Conservation (phyloP, 139 green algal species). For the Dunaliella primolecta region DNA sequence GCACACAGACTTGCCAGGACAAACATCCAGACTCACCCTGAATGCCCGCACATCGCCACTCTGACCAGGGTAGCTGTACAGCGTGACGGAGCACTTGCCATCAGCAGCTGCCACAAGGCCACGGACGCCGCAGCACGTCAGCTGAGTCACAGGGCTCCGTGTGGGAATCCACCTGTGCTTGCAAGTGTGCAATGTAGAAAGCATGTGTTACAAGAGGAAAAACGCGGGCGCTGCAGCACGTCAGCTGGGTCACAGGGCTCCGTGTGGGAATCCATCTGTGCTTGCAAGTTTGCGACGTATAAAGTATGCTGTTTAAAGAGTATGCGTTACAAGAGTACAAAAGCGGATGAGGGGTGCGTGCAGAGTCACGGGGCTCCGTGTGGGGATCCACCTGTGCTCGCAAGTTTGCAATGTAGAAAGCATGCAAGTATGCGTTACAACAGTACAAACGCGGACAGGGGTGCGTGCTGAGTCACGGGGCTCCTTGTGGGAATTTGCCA, state of each 20-base stretch:
- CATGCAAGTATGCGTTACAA: too few relatives aligned
- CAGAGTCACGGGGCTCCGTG: not conserved
- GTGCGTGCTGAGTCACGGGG: not conserved
- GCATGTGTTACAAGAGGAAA: too few relatives aligned
- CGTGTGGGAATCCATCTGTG: not conserved
- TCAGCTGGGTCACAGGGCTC: not conserved
- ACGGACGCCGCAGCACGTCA: not conserved
- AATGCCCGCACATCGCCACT: not conserved
- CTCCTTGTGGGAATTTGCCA: not conserved
- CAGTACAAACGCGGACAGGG: too few relatives aligned
- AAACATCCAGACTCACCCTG: not conserved
- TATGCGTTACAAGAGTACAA: too few relatives aligned
- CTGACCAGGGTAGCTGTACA: not conserved
- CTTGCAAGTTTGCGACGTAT: too few relatives aligned
- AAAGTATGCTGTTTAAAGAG: too few relatives aligned
- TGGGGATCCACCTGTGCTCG: not conserved
- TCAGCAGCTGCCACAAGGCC: not conserved
- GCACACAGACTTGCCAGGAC: too few relatives aligned
- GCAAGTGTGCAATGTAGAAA: too few relatives aligned
- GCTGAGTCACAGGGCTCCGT: not conserved
- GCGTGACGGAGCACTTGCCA: not conserved
- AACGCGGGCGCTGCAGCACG: not conserved
- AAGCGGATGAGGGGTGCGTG: too few relatives aligned
- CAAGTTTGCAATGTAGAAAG: too few relatives aligned
- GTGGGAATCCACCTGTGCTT: not conserved